These are phyloP conservation scores for Penicillium sp. DNA, from an alignment of 2,329 filamentous ascomycete species.

Conservation along the genomic window DNA sequence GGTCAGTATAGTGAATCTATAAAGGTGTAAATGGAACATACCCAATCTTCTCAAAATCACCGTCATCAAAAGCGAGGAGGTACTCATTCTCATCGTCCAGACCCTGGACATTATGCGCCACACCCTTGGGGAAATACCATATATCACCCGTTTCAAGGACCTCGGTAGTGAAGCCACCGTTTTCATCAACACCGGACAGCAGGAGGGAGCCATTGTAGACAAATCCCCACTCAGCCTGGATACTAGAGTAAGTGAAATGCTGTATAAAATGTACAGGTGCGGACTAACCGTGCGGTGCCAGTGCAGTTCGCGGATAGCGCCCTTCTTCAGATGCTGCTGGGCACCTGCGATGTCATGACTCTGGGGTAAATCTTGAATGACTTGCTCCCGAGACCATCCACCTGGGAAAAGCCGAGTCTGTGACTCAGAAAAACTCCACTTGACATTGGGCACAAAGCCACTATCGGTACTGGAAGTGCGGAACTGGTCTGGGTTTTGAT, in stretches of 20 bases:
- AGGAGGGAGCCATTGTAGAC: constrained; percentile 59
- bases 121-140: constrained; percentile 68
- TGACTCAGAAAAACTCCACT: constrained; percentile 68
- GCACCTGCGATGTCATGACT: constrained; percentile 66
- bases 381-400: constrained; percentile 66
- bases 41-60: constrained; percentile 63
- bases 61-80: constrained; percentile 64
- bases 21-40: constrained; percentile 29
- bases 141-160: constrained; percentile 61
- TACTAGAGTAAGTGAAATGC: background rate
- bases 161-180: constrained; percentile 54
- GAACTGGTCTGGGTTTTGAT: constrained; percentile 63
- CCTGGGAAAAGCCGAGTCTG: constrained; percentile 61
- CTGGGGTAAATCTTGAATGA: constrained; percentile 63
- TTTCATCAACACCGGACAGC: constrained; percentile 61
- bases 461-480: constrained; percentile 61
- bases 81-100: constrained; percentile 67
- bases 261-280: background rate
- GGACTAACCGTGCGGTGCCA: constrained; percentile 63
- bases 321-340: constrained; percentile 66
- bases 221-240: constrained; percentile 64
- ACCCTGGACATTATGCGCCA: constrained; percentile 60
- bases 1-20: background rate
- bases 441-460: constrained; percentile 64
- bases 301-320: constrained; percentile 64